These are phyloP conservation scores for Toxicodendron radicans DNA, from an alignment of 345 rosid genomes.

Conservation along the genomic window DNA sequence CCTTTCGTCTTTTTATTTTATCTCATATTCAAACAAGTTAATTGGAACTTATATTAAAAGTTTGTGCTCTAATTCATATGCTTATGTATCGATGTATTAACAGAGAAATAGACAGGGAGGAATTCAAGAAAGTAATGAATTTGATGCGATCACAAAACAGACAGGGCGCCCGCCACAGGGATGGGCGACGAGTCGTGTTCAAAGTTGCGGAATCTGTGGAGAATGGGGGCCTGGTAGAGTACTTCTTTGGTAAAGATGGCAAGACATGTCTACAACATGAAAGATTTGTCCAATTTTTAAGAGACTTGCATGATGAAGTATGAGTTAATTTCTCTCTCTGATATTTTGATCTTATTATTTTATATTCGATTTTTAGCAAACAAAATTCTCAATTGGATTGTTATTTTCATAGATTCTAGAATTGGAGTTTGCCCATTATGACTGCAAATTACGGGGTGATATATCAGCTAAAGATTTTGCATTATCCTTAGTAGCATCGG, in stretches of 20 bases:
- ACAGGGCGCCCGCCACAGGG: slow-evolving; percentile 45
- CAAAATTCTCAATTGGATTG: too few relatives aligned
- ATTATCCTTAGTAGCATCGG: slow-evolving; percentile 62
- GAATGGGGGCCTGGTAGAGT: slow-evolving; percentile 55
- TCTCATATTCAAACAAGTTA: too few relatives aligned
- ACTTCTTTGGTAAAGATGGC: slow-evolving; percentile 73
- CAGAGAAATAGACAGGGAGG: slow-evolving; percentile 62
- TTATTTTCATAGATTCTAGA: slow-evolving; percentile 42
- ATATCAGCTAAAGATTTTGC: slow-evolving; percentile 72
- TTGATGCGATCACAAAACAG: slow-evolving; percentile 58
- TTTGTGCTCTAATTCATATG: too few relatives aligned
- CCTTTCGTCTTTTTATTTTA: too few relatives aligned
- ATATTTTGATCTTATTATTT: background rate
- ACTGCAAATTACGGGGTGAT: slow-evolving; percentile 37
- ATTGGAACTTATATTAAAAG: too few relatives aligned
- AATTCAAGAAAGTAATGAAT: slow-evolving; percentile 68
- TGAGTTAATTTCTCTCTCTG: background rate
- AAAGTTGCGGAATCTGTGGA: slow-evolving; percentile 39
- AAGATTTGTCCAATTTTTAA: slow-evolving; percentile 52
- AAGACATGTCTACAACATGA: slow-evolving; percentile 46
- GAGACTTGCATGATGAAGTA: slow-evolving; percentile 63
- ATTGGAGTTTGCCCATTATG: slow-evolving; percentile 70
- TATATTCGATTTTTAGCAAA: too few relatives aligned
- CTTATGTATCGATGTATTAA: background rate
- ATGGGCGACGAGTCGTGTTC: slow-evolving; percentile 41